Conservation (phyloP, 208 protist genomes). For the Phytomonas sp. region DNA sequence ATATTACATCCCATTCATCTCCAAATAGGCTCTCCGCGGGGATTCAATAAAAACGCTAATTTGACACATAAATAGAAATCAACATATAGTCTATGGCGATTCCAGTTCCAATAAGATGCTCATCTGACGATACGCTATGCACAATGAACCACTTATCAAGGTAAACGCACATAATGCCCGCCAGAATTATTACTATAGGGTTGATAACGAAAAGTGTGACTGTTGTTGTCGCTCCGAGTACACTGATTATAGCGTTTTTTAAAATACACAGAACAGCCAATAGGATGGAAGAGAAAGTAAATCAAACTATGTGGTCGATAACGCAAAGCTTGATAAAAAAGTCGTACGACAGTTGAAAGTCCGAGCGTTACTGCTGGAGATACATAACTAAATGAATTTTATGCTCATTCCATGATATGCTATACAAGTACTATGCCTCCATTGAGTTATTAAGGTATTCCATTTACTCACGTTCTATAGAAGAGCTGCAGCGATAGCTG, state of each 20-base stretch:
- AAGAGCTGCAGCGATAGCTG: conserved; percentile 14
- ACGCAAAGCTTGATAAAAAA: conserved; percentile 59
- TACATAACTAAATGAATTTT: conserved; percentile 58
- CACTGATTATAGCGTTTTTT: conserved; percentile 26
- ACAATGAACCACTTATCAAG: conserved; percentile 55
- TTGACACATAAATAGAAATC: conserved; percentile 39
- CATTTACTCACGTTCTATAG: conserved; percentile 34
- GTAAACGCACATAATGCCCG: conserved; percentile 56
- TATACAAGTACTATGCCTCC: conserved; percentile 46
- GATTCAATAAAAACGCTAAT: conserved; percentile 10
- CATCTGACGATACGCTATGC: conserved; percentile 48
- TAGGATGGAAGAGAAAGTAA: conserved; percentile 47
- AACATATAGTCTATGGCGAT: conserved; percentile 43
- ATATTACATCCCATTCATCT: not conserved
- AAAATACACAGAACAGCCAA: conserved; percentile 53
- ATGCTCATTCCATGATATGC: conserved; percentile 36
- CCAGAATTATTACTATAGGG: conserved; percentile 54
- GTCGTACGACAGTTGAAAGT: conserved; percentile 30
- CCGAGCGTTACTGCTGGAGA: conserved; percentile 12
- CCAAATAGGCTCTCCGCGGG: not conserved
- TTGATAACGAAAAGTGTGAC: conserved; percentile 53
- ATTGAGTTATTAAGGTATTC: conserved; percentile 31
- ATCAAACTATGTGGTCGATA: conserved; percentile 40
- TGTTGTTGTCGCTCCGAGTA: conserved; percentile 59
- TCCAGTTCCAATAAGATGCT: conserved; percentile 59